phyloP scores from a whole-genome alignment of 441 rosid genomes.

The Brassica hybrid region DNA sequence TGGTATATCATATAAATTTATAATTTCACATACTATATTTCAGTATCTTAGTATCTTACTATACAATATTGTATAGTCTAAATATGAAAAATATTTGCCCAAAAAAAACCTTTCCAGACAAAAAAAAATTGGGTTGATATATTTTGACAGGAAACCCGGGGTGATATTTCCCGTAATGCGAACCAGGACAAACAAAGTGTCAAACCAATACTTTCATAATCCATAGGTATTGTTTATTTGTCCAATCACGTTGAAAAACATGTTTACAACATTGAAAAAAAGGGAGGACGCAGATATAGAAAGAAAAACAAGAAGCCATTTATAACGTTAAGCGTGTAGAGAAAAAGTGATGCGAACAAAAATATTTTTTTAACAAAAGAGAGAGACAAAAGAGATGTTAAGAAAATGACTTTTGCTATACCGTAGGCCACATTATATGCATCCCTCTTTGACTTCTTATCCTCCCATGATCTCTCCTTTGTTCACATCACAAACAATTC shows the following conservation, averaged over 20 bases:
- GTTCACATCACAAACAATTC: slow-evolving; percentile 30
- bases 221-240: slow-evolving; percentile 10
- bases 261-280: not conserved
- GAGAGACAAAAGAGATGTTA: slow-evolving; percentile 27
- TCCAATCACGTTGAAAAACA: slow-evolving; percentile 27
- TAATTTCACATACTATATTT: too few species aligned
- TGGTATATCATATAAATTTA: not conserved
- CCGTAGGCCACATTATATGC: slow-evolving; percentile 22
- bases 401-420: slow-evolving; percentile 13
- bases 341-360: slow-evolving; percentile 35
- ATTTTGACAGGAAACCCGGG: slow-evolving; percentile 20
- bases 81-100: slow-evolving; percentile 9
- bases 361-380: not conserved
- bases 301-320: slow-evolving; percentile 6
- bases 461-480: not conserved
- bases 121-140: slow-evolving; percentile 25
- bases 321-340: slow-evolving; percentile 3
- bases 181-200: slow-evolving; percentile 30
- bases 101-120: not conserved
- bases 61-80: not conserved
- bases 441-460: not conserved
- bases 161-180: slow-evolving; percentile 28
- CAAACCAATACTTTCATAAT: not conserved
- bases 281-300: slow-evolving; percentile 31
- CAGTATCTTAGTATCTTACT: not conserved